These are phyloP conservation scores for Nectriaceae sp. DNA, from an alignment of 2,329 filamentous ascomycete species.

Conservation along the genomic window DNA sequence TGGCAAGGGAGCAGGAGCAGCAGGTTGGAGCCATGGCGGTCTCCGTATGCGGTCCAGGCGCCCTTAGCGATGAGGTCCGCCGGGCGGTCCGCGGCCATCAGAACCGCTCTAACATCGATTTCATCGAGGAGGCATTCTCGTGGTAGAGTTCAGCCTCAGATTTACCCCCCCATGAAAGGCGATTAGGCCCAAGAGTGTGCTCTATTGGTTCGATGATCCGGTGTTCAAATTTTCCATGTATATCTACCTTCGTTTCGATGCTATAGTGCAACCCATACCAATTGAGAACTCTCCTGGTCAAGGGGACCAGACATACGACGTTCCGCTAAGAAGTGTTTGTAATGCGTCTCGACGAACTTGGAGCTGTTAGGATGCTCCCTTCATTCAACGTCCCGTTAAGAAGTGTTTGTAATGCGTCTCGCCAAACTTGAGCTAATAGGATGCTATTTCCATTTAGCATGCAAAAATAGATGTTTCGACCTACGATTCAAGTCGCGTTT, in stretches of 20 bases:
- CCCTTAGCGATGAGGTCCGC: slow-evolving; percentile 74
- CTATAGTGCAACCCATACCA: slow-evolving; percentile 1
- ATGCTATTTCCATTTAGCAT: no score
- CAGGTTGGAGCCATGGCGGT: slow-evolving; percentile 75
- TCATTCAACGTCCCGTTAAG: no score
- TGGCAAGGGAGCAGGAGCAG: slow-evolving; percentile 73
- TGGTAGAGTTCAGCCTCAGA: slow-evolving; percentile 43
- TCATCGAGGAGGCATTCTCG: slow-evolving; percentile 77
- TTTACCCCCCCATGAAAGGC: not conserved
- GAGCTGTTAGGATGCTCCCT: no score
- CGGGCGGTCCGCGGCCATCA: slow-evolving; percentile 66
- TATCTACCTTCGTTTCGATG: slow-evolving; percentile 11
- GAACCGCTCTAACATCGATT: slow-evolving; percentile 69
- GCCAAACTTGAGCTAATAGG: no score
- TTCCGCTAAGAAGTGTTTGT: no score
- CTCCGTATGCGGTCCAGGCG: slow-evolving; percentile 73
- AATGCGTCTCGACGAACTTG: no score
- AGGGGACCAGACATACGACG: not conserved
- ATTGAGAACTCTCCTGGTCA: not conserved
- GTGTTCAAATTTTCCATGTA: slow-evolving; percentile 12
- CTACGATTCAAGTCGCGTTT: no score
- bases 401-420: no score
- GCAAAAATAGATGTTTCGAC: no score
- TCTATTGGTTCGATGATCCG: slow-evolving; percentile 6
- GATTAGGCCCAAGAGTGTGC: not conserved